Evolutionary conservation across 129 eudicot species (phyloP).

Genomic region (Flaveria trinervia): DNA sequence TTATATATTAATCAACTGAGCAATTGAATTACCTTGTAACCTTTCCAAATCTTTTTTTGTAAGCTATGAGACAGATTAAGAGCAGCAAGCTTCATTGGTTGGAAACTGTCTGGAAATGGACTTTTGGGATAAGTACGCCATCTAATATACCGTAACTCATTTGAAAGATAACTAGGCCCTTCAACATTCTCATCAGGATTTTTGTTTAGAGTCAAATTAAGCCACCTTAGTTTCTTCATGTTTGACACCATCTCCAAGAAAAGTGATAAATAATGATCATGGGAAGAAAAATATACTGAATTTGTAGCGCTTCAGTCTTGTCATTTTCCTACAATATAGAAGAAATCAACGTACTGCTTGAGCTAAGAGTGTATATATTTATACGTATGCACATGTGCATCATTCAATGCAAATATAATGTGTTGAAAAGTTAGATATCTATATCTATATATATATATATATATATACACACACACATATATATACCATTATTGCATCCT

Average conservation of each 20-base stretch:
- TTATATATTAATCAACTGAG: neutral
- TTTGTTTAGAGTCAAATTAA: neutral
- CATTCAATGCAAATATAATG: neutral
- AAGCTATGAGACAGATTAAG: neutral
- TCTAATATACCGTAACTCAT: neutral
- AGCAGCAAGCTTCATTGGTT: neutral
- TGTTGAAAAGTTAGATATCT: neutral
- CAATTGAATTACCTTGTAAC: slow-evolving; percentile 5
- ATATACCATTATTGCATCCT: neutral
- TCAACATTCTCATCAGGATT: neutral
- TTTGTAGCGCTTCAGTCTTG: neutral
- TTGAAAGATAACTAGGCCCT: neutral
- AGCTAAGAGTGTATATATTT: no score
- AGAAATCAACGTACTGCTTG: neutral
- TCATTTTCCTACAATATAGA: neutral
- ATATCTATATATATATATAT: no score
- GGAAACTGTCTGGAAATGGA: neutral
- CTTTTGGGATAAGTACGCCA: neutral
- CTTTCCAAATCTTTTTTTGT: neutral
- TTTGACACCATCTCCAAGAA: neutral
- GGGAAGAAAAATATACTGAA: neutral
- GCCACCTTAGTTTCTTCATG: neutral
- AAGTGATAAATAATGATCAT: neutral
- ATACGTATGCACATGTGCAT: neutral
- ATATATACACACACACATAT: no score